Evolutionary conservation across 1,284 basidiomycete genomes (phyloP).

Genomic region (Wallemia hederae): DNA sequence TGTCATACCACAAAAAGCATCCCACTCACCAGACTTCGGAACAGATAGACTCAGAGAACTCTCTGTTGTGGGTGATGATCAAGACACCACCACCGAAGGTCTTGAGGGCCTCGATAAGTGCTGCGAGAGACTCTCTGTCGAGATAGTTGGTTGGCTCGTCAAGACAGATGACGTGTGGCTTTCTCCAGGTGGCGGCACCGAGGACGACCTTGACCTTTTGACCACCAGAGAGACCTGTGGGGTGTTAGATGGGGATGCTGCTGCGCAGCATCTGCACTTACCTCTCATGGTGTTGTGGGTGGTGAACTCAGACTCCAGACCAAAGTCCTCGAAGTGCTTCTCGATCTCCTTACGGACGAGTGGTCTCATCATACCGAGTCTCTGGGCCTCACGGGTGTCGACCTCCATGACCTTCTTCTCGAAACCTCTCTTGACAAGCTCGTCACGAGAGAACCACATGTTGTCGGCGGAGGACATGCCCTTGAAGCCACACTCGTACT

Average conservation of each 20-base stretch:
- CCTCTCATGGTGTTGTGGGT: slow-evolving; percentile 26
- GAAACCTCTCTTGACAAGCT: slow-evolving; percentile 86
- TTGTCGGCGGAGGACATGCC: slow-evolving; percentile 73
- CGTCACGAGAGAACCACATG: slow-evolving; percentile 85
- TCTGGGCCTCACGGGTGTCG: slow-evolving; percentile 88
- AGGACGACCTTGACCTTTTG: slow-evolving; percentile 99
- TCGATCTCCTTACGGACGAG: slow-evolving; percentile 93
- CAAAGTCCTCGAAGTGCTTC: slow-evolving; percentile 87
- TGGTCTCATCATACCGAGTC: slow-evolving; percentile 76
- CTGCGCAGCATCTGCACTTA: slow-evolving; percentile 8
- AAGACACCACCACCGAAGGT: slow-evolving; percentile 89
- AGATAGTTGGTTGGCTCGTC: slow-evolving; percentile 91
- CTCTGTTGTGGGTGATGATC: slow-evolving; percentile 85
- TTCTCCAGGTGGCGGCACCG: slow-evolving; percentile 91
- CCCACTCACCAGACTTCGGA: slow-evolving; percentile 14
- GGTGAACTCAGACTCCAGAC: slow-evolving; percentile 86
- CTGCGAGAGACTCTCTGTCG: slow-evolving; percentile 88
- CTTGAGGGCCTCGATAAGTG: slow-evolving; percentile 85
- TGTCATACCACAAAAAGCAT: not conserved
- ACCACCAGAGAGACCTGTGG: slow-evolving; percentile 95
- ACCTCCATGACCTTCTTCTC: slow-evolving; percentile 97
- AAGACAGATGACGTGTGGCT: slow-evolving; percentile 86
- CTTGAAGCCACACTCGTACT: slow-evolving; percentile 91
- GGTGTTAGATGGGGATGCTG: slow-evolving; percentile 24
- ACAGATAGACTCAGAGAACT: slow-evolving; percentile 89